These are phyloP conservation scores for Sclerospora graminicola DNA, from an alignment of 352 stramenopile genomes.

Conservation along the genomic window DNA sequence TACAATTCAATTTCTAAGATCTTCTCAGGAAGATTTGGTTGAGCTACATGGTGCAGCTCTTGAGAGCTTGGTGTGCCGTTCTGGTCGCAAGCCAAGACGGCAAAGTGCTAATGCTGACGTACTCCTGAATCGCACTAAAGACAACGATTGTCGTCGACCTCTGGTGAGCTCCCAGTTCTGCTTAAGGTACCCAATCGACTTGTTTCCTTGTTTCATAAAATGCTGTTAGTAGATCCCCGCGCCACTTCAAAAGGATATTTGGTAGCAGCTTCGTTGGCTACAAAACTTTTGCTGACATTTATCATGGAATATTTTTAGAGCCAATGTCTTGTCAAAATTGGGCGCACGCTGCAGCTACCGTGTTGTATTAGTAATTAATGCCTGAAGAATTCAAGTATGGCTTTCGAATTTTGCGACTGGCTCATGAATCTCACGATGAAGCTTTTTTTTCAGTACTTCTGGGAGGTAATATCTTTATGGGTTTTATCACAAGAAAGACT, in stretches of 20 bases:
- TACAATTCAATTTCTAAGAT: slow-evolving; percentile 44
- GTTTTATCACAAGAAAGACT: neutral
- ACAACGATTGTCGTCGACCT: slow-evolving; percentile 54
- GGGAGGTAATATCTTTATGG: slow-evolving; percentile 35
- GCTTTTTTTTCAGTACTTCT: slow-evolving; percentile 84
- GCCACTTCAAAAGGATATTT: slow-evolving; percentile 63
- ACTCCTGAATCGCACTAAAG: slow-evolving; percentile 54
- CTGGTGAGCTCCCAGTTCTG: too few relatives aligned
- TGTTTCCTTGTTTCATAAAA: too few relatives aligned
- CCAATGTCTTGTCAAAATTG: too few relatives aligned
- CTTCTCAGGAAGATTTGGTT: slow-evolving; percentile 46
- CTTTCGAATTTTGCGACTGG: slow-evolving; percentile 59
- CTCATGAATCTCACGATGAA: slow-evolving; percentile 57
- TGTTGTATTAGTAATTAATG: slow-evolving; percentile 78
- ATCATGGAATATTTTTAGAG: too few relatives aligned
- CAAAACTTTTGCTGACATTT: too few relatives aligned
- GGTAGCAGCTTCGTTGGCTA: slow-evolving; percentile 61
- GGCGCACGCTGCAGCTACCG: too few relatives aligned
- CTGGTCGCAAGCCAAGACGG: slow-evolving; percentile 62
- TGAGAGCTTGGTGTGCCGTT: slow-evolving; percentile 38
- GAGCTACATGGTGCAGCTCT: slow-evolving; percentile 39
- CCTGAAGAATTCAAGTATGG: slow-evolving; percentile 74
- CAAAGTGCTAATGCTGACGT: slow-evolving; percentile 64
- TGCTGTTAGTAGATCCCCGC: slow-evolving; percentile 39
- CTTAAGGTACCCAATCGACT: neutral